Base-by-base conservation (phyloP, 352 stramenopile genomes). In the Peronospora farinosa region DNA sequence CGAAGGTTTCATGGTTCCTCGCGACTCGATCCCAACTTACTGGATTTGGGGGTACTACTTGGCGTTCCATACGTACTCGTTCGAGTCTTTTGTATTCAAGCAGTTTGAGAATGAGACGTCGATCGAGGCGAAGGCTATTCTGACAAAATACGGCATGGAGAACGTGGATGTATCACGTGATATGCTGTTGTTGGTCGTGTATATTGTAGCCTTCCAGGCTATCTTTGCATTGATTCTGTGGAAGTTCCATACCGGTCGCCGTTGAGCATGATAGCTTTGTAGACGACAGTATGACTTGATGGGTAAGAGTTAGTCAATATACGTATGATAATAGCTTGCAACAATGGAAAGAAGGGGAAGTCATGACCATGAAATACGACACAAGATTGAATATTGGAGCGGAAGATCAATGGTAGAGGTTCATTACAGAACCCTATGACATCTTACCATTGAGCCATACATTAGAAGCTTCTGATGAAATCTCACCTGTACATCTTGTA, bases 21-120 rank as follows among this genome's bases (percentile, higher is more conserved):
- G 43, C 16, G 36, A 62, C 21, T 57, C 61, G 35, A 90, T 95
- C 47, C 78, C 78, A 13, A 28, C 42, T 37, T 86, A 84, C 57
- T 84, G 83, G 66, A 71, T 69, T 36, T 95, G 84, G 84, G 66
- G 67, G n/a, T 87, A 93, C 59, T 90, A 92, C 67, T 37, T 90
- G 7, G 73, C 73, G 7, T 90, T 95, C 60, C 83, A 90, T 63
- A 85, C 81, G 37, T 92, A 91, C 49, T 69, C 67, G 40, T 89
- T 94, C 62, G 57, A 86, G 66, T 72, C 65, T 12, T 86, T 95
- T 55, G 74, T 92, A 65, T 79, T 73, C 56, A 65, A 89, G 32
- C 72, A 94, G 38, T 92, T 89, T 47, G 54, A 56, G 11, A 30
- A 61, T 9, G 46, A 63, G 51, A 53, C 59, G 28, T 60, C 59